Conservation (phyloP, 148 eudicot species). For the Selenicereus undatus region DNA sequence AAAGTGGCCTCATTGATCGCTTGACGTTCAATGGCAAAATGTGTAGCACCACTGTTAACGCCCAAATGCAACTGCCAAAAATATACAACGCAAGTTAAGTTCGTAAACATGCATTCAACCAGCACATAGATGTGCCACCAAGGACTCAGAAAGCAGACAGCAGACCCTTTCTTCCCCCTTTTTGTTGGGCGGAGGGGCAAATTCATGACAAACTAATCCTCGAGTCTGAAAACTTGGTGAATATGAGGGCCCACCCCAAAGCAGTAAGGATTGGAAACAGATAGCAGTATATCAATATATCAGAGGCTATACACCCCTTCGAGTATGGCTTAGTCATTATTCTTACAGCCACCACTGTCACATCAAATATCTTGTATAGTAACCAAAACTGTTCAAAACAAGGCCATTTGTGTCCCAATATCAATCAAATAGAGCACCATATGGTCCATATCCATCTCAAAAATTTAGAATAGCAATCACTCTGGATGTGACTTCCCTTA, state of each 20-base stretch:
- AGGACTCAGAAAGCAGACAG: neutral
- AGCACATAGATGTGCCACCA: neutral
- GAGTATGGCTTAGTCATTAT: constrained; percentile 7
- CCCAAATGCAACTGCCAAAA: constrained; percentile 81
- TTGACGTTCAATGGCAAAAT: constrained; percentile 84
- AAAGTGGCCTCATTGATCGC: constrained; percentile 95
- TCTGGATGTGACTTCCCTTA: no score
- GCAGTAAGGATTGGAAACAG: neutral
- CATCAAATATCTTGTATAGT: neutral
- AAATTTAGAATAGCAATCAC: no score
- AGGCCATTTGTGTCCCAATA: neutral
- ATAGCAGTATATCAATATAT: neutral
- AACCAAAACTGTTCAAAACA: neutral
- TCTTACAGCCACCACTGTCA: neutral
- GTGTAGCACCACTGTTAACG: constrained; percentile 79
- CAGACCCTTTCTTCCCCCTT: neutral
- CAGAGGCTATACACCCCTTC: neutral
- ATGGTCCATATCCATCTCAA: neutral
- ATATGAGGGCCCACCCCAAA: neutral
- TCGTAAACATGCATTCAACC: neutral
- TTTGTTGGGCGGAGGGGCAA: neutral
- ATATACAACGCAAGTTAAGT: no score
- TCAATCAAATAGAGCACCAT: neutral
- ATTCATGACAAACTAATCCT: neutral
- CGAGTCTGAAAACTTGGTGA: neutral